Conservation (phyloP, 2,329 filamentous ascomycete species). For the Elsinoe arachidis region DNA sequence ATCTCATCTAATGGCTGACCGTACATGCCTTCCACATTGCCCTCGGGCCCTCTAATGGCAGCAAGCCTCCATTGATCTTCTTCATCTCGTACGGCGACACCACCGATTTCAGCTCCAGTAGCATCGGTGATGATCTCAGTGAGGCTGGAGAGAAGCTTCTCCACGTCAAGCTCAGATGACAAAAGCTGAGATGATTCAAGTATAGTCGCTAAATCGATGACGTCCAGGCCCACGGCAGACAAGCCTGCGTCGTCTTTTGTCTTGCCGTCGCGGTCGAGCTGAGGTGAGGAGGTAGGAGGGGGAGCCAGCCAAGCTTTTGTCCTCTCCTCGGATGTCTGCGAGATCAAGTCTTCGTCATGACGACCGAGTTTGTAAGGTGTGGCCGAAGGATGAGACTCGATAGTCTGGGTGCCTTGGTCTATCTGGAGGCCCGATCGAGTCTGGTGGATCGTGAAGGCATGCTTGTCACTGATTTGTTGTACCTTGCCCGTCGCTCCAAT, state of each 20-base stretch:
- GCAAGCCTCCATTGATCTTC: conserved; percentile 61
- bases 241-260: conserved; percentile 47
- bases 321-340: conserved; percentile 36
- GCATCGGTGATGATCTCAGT: conserved; percentile 73
- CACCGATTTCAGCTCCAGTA: conserved; percentile 64
- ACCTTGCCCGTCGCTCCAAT: conserved; percentile 63
- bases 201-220: conserved; percentile 73
- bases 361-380: conserved; percentile 36
- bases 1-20: conserved; percentile 54
- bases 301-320: conserved; percentile 41
- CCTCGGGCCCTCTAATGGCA: conserved; percentile 65
- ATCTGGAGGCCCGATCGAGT: conserved; percentile 51
- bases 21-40: conserved; percentile 35
- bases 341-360: conserved; percentile 33
- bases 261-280: conserved; percentile 25
- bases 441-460: conserved; percentile 57
- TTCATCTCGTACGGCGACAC: conserved; percentile 64
- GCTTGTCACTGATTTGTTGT: conserved; percentile 57
- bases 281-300: conserved; percentile 29
- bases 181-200: conserved; percentile 71
- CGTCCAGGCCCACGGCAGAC: conserved; percentile 60
- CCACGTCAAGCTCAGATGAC: conserved; percentile 67
- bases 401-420: conserved; percentile 62
- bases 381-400: conserved; percentile 47
- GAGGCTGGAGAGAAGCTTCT: conserved; percentile 70